Base-by-base conservation (phyloP, 139 green algal genomes). In the Dunaliella primolecta region DNA sequence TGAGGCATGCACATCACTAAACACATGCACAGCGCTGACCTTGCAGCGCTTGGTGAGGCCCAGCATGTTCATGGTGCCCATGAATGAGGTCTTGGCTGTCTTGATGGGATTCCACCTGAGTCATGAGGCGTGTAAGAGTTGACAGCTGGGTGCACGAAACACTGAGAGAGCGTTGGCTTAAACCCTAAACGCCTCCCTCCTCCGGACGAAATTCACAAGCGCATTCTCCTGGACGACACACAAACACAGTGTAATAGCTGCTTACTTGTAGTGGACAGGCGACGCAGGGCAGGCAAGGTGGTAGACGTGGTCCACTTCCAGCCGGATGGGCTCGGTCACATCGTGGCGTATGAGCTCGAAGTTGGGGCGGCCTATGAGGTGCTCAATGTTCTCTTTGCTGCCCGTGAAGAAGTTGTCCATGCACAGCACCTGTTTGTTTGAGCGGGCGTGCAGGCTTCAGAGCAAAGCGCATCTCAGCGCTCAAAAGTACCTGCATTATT, bases 341-440 rank as follows among this genome's bases (percentile, higher is more conserved):
- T 99, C 97, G 86, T 99, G 97, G 2, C 97, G 89, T 37, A 99
- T 97, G 3, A 99, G 86, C 90, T 99, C 97, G 90, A 99, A 99
- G 91, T 98, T 98, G 24, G 93, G 87, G 83, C 93, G 94, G 84
- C 84, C 93, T 0, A 99, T 85, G 57, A 98, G 90, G 86, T 99
- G 96, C 15, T 90, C 87, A 15, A 99, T 89, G 87, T 99, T 99
- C 35, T 98, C 96, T 84, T 98, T 98, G 89, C 89, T 94, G 36
- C 97, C 97, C 3, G 97, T 99, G 94, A 99, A 99, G 87, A 99
- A 98, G 88, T 98, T 99, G 90, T 99, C 97, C 29, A 99, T 31
- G 91, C 97, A 98, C 83, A 99, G 98, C 21, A 99, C 96, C 93
- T 98, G 90, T 2, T 32, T 32, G 71, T 77, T 7, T 7, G n/a